Evolutionary conservation across 768 basidiomycete genomes (phyloP).

Genomic region (Russula foetens): DNA sequence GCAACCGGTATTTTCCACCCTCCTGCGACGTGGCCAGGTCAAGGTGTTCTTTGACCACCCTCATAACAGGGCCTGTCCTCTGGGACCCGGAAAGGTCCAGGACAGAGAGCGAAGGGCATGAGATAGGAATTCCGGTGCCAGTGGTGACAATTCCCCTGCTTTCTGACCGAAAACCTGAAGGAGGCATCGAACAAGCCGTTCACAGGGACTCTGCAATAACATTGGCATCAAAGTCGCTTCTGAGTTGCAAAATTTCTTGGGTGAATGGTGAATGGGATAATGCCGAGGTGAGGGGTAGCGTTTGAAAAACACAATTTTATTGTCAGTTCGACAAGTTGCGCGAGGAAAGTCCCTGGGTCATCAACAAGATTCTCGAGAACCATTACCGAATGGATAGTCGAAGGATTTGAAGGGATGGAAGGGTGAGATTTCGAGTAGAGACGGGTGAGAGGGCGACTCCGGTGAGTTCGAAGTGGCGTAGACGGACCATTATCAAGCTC

Average conservation of each 20-base stretch:
- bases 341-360: conserved; percentile 8
- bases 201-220: conserved; percentile 1
- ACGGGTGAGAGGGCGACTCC: background rate
- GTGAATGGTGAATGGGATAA: background rate
- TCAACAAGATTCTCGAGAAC: background rate
- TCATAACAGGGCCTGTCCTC: conserved; percentile 15
- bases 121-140: conserved; percentile 5
- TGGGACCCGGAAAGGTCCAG: conserved; percentile 15
- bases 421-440: background rate
- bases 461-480: conserved; percentile 14
- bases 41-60: conserved; percentile 14
- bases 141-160: background rate
- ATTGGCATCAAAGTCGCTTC: background rate
- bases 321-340: conserved; percentile 11
- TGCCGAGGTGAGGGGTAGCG: background rate
- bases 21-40: background rate
- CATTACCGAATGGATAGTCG: background rate
- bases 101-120: conserved; percentile 13
- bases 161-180: background rate
- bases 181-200: background rate
- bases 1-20: conserved; percentile 2
- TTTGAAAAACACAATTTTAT: background rate
- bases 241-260: conserved; percentile 3
- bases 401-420: conserved; percentile 14
- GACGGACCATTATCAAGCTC: conserved; percentile 5